Conservation (phyloP, 805 yeast species). For the Phaffomyces thermotolerans region DNA sequence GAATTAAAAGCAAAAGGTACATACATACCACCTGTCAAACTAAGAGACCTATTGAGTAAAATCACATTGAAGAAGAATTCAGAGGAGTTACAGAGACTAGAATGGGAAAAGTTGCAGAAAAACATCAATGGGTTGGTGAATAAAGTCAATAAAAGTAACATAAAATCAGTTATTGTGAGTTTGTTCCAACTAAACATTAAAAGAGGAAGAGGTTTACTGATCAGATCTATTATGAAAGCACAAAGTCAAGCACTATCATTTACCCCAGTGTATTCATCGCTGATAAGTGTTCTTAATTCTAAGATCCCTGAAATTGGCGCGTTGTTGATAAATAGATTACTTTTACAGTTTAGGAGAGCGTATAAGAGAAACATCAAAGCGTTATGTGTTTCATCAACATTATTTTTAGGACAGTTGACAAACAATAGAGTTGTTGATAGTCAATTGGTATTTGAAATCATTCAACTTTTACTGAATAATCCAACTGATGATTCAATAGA, state of each 20-base stretch:
- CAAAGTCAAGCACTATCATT: constrained; percentile 35
- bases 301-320: constrained; percentile 66
- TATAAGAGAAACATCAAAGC: constrained; percentile 40
- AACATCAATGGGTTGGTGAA: constrained; percentile 42
- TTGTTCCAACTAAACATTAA: constrained; percentile 51
- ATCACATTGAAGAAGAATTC: constrained; percentile 24
- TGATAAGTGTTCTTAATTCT: constrained; percentile 55
- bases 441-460: constrained; percentile 43
- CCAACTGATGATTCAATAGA: constrained; percentile 52
- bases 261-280: constrained; percentile 47
- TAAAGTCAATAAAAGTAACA: constrained; percentile 37
- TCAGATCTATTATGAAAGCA: constrained; percentile 48
- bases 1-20: constrained; percentile 36
- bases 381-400: constrained; percentile 34
- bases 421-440: constrained; percentile 57
- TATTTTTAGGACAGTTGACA: constrained; percentile 55
- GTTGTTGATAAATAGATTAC: constrained; percentile 42
- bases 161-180: constrained; percentile 40
- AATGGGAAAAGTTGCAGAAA: constrained; percentile 50
- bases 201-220: constrained; percentile 55
- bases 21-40: constrained; percentile 49
- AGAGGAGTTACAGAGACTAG: constrained; percentile 40
- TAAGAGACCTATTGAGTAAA: constrained; percentile 35
- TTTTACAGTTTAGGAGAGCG: constrained; percentile 50
- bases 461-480: constrained; percentile 38